A percentile compares a stretch with the other conserved stretches of the same genome.
phyloP scores from a whole-genome alignment of 345 rosid genomes.

The Syzygium aqueum region DNA sequence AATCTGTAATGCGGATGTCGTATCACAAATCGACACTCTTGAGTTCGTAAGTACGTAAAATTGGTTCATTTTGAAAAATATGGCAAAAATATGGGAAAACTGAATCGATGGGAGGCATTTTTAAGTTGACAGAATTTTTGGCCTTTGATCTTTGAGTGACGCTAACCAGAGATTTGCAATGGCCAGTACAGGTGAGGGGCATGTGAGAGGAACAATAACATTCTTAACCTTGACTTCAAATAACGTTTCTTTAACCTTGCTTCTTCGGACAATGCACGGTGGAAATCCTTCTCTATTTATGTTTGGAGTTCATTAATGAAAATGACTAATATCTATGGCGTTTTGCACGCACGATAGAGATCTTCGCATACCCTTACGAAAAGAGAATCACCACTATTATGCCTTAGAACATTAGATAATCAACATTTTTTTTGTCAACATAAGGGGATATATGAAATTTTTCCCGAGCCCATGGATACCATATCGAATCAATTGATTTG shows the following conservation, averaged over 20 bases:
- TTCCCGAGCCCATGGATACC: neutral
- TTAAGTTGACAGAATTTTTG: neutral
- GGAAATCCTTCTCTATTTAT: no score
- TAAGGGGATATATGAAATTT: neutral
- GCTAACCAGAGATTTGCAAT: neutral
- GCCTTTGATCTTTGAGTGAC: neutral
- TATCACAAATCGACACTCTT: neutral
- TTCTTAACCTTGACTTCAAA: neutral
- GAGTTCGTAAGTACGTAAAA: neutral
- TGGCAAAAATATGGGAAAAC: neutral
- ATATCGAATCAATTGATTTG: rapidly evolving
- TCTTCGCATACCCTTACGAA: neutral
- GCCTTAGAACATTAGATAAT: neutral
- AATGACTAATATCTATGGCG: neutral
- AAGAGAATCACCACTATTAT: neutral
- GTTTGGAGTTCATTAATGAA: neutral
- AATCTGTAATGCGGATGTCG: neutral
- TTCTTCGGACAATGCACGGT: neutral
- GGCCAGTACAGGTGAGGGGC: neutral
- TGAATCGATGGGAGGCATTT: neutral
- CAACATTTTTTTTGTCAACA: neutral
- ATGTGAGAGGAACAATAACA: neutral
- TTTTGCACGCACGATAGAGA: neutral
- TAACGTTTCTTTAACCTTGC: neutral
- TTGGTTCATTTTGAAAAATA: neutral